Evolutionary conservation across 208 protist genomes (phyloP).

Genomic region (Trypanosoma rangeli): DNA sequence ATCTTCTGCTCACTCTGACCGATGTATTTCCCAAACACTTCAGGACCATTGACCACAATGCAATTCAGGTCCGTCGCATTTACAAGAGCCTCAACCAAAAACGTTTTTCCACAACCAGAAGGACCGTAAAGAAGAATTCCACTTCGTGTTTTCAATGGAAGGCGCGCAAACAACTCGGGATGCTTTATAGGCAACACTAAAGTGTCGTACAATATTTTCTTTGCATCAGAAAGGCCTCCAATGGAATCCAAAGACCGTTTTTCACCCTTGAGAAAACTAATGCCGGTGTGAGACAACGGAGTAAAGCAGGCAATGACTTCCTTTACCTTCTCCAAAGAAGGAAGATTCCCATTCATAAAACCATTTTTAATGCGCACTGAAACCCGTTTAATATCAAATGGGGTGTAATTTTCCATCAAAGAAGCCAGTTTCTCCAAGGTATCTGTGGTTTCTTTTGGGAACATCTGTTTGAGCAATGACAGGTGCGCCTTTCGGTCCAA

Average conservation of each 20-base stretch:
- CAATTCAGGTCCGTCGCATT: constrained; percentile 84
- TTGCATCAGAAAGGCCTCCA: constrained; percentile 91
- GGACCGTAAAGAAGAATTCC: constrained; percentile 93
- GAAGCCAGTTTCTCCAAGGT: constrained; percentile 39
- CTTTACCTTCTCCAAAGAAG: constrained; percentile 31
- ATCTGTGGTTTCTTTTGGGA: constrained; percentile 37
- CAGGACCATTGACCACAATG: constrained; percentile 92
- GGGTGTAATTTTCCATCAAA: constrained; percentile 89
- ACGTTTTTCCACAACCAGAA: constrained; percentile 92
- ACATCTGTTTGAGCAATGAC: constrained; percentile 56
- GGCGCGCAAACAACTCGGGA: constrained; percentile 88
- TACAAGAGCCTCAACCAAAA: constrained; percentile 78
- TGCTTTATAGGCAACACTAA: constrained; percentile 94
- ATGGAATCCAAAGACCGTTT: constrained; percentile 80
- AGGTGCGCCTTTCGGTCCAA: constrained; percentile 51
- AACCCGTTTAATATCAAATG: constrained; percentile 78
- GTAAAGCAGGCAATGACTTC: constrained; percentile 52
- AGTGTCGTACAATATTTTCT: constrained; percentile 94
- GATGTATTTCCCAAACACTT: constrained; percentile 96
- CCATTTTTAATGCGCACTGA: constrained; percentile 41
- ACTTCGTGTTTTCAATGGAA: constrained; percentile 90
- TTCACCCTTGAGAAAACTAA: constrained; percentile 74
- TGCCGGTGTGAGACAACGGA: constrained; percentile 82
- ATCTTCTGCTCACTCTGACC: constrained; percentile 94
- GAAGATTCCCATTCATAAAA: constrained; percentile 4